Base-by-base conservation (phyloP, 2,329 filamentous ascomycete species). In the Xylaria arbuscula region DNA sequence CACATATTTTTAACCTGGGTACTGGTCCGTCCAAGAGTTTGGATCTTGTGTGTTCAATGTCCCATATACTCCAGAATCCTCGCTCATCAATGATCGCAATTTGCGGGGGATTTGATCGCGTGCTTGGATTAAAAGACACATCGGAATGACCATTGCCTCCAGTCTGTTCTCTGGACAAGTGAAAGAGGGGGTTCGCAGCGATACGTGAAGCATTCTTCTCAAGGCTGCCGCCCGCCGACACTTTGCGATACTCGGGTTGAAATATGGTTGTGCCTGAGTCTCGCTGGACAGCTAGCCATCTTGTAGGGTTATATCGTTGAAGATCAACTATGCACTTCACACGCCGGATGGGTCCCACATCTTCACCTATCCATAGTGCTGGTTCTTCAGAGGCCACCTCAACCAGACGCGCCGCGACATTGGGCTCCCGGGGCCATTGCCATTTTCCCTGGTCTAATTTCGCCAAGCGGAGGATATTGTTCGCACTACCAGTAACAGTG, bases 11-110 rank as follows among this genome's bases (percentile, higher is more conserved):
- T 40, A 81, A 74, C 8, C 76, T 76, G 19, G 80, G 75, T 11
- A 73, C 80, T 38, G 80, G 72, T 9, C 74, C 78, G 36, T 76
- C 80, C 22, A 79, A 78, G 24, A 78, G 75, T 11, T 77, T 75
- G 19, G 79, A 70, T 66, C 77, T 75, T 69, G 75, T 81, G 62
- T 80, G 81, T 13, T 73, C 72, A 28, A 91, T 80, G 68, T 91
- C 84, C 89, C 90, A 93, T 3, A 93, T 78, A 51, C 83, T 89
- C 92, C 92, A 94, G 66, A 81, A 83, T 1, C 91, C 91, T 40
- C 80, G 80, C 60, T 88, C 83, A 73, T 94, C 90, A 19, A 94
- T 82, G 32, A 93, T 82, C 17, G 85, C 89, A 61, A 94, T 80
- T 73, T 92, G 89, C 1, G 88, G 85, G 17, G 82, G 80, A 66